Base-by-base conservation (phyloP, 257 asterid genomes). In the Jacaranda mimosifolia region DNA sequence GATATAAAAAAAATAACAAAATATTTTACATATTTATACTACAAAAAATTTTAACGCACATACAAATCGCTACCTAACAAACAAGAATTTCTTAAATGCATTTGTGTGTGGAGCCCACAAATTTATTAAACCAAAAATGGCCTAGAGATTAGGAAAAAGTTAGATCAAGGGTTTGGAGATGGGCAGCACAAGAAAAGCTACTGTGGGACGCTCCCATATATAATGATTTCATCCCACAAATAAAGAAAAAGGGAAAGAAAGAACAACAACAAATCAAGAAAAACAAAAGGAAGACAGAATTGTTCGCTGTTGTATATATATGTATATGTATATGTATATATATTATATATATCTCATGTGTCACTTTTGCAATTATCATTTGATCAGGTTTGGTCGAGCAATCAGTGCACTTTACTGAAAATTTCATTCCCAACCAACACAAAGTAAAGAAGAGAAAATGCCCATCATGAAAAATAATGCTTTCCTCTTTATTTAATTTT, bases 261-360 rank as follows among this genome's bases (percentile, higher is more conserved):
- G 42, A 40, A 72, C 68, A 72, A 72, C 76, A 79, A 79, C 26
- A 64, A 80, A 75, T 42, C 74, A 79, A 19, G 32, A 84, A 85
- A 81, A 70, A 78, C 89, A 82, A 83, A 83, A 83, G 88, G 82
- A 79, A 79, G 62, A 79, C 21, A 35, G 75, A 66, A 58, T 74
- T 43, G 32, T 59, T 5, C 36, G 11, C 32, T 3, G 21, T n/a
- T n/a, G n/a, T n/a, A n/a, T n/a, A 21, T 0, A 0, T 9, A 9
- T 58, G 7, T 21, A 56, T 56, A n/a, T 56, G n/a, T 56, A 6
- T 18, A 8, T 48, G 53, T 8, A n/a, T 4, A n/a, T 14, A 15
- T 15, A 6, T 1, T 13, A 1, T n/a, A 45, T 5, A 11, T 56
- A 1, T 7, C 51, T 53, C 38, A 64, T 35, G 69, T 73, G 79